These are phyloP conservation scores for Hansenula sp. DNA, from an alignment of 1,139 yeast genomes.

Conservation along the genomic window DNA sequence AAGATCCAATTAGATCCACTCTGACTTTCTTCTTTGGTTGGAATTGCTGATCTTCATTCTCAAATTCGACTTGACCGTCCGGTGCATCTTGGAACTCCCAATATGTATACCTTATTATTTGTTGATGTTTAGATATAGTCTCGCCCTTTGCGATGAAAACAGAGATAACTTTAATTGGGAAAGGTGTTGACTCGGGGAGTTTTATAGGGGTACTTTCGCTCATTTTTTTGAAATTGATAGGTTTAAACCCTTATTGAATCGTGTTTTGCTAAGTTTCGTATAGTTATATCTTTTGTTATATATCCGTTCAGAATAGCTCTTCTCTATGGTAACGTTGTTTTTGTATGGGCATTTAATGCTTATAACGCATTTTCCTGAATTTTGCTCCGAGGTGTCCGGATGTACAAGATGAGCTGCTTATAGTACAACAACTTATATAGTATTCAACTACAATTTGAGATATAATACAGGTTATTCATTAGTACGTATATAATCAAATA, in stretches of 20 bases:
- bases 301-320: too few species aligned
- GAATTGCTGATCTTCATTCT: conserved; percentile 21
- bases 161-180: conserved; percentile 52
- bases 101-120: conserved; percentile 48
- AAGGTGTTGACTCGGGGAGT: conserved; percentile 49
- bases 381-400: conserved; percentile 1
- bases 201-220: conserved; percentile 27
- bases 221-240: conserved; percentile 11
- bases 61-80: conserved; percentile 39
- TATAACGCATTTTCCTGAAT: too few species aligned
- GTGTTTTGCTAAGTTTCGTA: too few species aligned
- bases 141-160: conserved; percentile 40
- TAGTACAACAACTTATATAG: background rate
- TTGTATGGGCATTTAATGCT: too few species aligned
- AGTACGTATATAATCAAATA: background rate
- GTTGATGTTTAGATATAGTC: conserved; percentile 40
- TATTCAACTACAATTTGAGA: too few species aligned
- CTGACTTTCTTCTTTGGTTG: conserved; percentile 34
- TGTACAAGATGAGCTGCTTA: background rate
- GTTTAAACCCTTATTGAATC: too few species aligned
- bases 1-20: conserved; percentile 63
- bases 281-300: too few species aligned
- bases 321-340: background rate
- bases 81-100: conserved; percentile 64
- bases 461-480: too few species aligned